phyloP scores from a whole-genome alignment of 129 eudicot species.

The Calendula officinalis region DNA sequence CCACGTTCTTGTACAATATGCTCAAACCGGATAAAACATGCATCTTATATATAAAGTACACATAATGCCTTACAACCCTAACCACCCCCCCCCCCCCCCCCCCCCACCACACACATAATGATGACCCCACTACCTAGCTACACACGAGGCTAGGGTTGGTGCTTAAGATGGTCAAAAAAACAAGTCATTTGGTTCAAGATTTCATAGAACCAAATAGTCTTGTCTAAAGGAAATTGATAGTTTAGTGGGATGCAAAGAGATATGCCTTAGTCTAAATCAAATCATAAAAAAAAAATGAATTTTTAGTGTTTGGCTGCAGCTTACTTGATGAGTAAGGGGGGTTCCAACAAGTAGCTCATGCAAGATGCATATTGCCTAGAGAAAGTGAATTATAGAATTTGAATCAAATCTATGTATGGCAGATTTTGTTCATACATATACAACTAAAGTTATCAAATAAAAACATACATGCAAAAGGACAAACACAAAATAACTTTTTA shows the following conservation, averaged over 20 bases:
- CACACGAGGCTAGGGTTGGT: neutral
- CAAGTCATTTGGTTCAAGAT: constrained; percentile 25
- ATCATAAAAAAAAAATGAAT: constrained; percentile 17
- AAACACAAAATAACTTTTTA: constrained; percentile 17
- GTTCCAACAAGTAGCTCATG: constrained; percentile 34
- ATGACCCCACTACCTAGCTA: constrained; percentile 11
- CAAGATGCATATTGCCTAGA: constrained; percentile 37
- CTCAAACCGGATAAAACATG: constrained; percentile 2
- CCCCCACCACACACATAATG: too few relatives aligned
- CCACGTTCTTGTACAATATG: neutral
- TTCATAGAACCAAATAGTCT: constrained; percentile 35
- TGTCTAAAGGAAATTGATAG: constrained; percentile 14
- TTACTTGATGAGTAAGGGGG: constrained; percentile 15
- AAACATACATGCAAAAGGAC: constrained; percentile 30
- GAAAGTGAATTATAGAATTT: constrained; percentile 35
- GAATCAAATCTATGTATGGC: constrained; percentile 31
- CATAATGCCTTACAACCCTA: neutral
- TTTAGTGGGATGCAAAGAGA: constrained; percentile 41
- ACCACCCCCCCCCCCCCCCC: too few relatives aligned
- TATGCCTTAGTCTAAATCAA: constrained; percentile 42
- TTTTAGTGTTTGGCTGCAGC: constrained; percentile 24
- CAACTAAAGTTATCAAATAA: constrained; percentile 19
- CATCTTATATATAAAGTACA: neutral
- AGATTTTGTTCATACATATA: constrained; percentile 37
- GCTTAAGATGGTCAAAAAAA: constrained; percentile 24